Evolutionary conservation across 805 yeast species (phyloP).

Genomic region (Ogataea siamensis): DNA sequence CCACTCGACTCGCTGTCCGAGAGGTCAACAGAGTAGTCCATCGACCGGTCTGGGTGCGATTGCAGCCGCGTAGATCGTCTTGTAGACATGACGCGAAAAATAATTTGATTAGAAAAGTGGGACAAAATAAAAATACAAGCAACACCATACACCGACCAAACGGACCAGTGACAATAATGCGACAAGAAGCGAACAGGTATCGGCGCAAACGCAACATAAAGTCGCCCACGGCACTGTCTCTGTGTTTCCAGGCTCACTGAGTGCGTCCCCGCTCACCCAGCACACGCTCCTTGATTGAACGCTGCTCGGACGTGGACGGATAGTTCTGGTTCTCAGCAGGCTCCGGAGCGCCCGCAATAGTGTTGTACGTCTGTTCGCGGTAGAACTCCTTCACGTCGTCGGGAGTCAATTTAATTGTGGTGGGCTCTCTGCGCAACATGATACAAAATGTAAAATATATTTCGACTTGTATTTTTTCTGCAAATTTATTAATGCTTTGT

Average conservation of each 20-base stretch:
- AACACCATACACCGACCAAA: background rate
- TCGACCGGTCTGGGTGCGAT: slow-evolving; percentile 11
- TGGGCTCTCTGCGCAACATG: slow-evolving; percentile 74
- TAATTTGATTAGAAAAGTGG: background rate
- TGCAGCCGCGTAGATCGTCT: slow-evolving; percentile 20
- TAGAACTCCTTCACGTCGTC: slow-evolving; percentile 54
- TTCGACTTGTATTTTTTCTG: slow-evolving; percentile 1
- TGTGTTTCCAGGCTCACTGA: background rate
- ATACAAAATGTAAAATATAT: background rate
- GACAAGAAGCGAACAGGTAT: too few species aligned
- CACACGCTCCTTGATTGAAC: slow-evolving; percentile 21
- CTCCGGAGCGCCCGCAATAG: slow-evolving; percentile 16
- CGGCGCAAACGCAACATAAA: too few species aligned
- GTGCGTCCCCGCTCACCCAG: slow-evolving; percentile 16
- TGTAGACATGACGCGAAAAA: slow-evolving; percentile 14
- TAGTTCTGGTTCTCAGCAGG: slow-evolving; percentile 18
- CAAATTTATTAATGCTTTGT: slow-evolving; percentile 8
- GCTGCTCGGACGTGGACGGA: slow-evolving; percentile 3
- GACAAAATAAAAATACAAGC: background rate
- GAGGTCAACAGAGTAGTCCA: slow-evolving; percentile 14
- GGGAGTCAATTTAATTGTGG: slow-evolving; percentile 61
- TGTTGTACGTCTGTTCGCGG: slow-evolving; percentile 27
- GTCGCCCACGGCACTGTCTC: too few species aligned
- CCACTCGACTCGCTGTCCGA: slow-evolving; percentile 20
- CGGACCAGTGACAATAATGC: too few species aligned